These are phyloP conservation scores for Solanum paucissectum DNA, from an alignment of 257 asterid genomes.

Conservation along the genomic window DNA sequence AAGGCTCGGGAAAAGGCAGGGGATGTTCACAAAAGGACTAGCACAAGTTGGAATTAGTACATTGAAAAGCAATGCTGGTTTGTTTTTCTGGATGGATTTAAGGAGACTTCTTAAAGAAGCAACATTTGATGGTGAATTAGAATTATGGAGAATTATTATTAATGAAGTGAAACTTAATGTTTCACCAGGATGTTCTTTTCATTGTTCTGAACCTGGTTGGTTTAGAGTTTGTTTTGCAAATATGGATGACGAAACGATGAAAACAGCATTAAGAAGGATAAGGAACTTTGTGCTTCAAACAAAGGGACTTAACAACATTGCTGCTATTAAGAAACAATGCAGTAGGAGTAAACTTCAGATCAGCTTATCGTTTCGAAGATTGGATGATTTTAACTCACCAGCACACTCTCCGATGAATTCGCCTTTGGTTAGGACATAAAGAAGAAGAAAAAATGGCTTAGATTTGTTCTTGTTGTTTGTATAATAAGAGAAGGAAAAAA, in stretches of 20 bases:
- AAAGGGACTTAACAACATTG: conserved; percentile 9
- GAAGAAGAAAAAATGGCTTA: neutral
- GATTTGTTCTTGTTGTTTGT: neutral
- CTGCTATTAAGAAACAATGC: conserved; percentile 25
- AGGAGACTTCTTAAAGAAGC: conserved; percentile 33
- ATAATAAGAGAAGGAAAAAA: neutral
- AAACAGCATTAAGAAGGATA: conserved; percentile 44
- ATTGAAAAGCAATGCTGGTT: conserved; percentile 49
- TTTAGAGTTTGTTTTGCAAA: conserved; percentile 78
- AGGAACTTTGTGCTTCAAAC: conserved; percentile 31
- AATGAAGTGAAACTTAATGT: conserved; percentile 68
- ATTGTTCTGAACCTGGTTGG: conserved; percentile 82
- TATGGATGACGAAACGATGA: conserved; percentile 58
- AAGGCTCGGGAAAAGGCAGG: conserved; percentile 38
- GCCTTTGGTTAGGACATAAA: conserved; percentile 58
- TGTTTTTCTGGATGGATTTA: conserved; percentile 67
- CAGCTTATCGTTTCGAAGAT: conserved; percentile 54
- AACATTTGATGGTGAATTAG: conserved; percentile 50
- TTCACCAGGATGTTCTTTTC: conserved; percentile 70
- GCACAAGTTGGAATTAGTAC: conserved; percentile 43
- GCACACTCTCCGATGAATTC: conserved; percentile 79
- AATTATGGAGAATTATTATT: conserved; percentile 48
- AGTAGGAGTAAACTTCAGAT: conserved; percentile 51
- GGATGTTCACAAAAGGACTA: conserved; percentile 27
- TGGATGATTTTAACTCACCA: conserved; percentile 35